A percentile compares a stretch with the other conserved stretches of the same genome.
phyloP scores from a whole-genome alignment of 306 rosid species.

The Sechiopsis laciniata region DNA sequence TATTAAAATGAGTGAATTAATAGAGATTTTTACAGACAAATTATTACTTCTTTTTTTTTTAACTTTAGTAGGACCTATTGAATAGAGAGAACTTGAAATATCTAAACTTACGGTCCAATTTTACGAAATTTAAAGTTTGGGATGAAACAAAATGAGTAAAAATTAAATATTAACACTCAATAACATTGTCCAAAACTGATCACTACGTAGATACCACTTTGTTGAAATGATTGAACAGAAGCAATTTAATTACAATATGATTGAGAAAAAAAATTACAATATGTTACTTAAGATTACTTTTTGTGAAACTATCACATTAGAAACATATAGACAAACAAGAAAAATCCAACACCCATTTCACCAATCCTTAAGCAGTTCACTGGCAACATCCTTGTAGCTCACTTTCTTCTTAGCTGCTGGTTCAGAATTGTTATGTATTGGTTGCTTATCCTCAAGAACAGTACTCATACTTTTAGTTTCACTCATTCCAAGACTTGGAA shows the following conservation, averaged over 20 bases:
- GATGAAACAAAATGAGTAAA: too few species aligned
- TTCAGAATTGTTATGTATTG: constrained; percentile 29
- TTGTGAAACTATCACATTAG: neutral
- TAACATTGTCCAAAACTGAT: too few species aligned
- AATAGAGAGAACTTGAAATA: too few species aligned
- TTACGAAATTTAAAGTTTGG: too few species aligned
- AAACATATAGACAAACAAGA: neutral
- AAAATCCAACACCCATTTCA: constrained; percentile 19
- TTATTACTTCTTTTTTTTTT: too few species aligned
- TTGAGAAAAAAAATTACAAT: neutral
- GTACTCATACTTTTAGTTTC: constrained; percentile 26
- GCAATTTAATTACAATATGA: neutral
- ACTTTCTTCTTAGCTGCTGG: constrained; percentile 60
- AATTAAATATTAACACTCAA: too few species aligned
- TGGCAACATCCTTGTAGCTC: constrained; percentile 77
- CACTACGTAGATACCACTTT: neutral
- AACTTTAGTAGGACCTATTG: too few species aligned
- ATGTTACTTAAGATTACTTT: neutral
- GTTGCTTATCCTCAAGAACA: constrained; percentile 31
- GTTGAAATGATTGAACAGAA: neutral
- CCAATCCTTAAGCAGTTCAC: constrained; percentile 69
- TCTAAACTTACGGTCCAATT: too few species aligned
- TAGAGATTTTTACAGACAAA: too few species aligned
- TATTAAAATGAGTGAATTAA: too few species aligned
- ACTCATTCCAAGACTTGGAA: constrained; percentile 57